These are phyloP conservation scores for Lachancea kluyveri DNA, from an alignment of 805 yeast species.

Conservation along the genomic window DNA sequence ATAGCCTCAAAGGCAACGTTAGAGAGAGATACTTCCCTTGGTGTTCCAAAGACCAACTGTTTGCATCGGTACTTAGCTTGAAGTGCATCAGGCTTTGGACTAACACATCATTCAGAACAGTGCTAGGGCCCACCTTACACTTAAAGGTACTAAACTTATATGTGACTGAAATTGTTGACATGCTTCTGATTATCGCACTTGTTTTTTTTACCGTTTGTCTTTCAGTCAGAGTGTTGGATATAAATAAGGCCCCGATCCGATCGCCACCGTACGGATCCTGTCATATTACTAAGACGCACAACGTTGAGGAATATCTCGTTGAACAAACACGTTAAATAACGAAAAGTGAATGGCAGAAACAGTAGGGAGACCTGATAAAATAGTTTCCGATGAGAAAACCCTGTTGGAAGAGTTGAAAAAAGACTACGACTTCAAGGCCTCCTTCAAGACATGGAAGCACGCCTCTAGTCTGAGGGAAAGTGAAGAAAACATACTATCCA, in stretches of 20 bases:
- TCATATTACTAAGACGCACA: too few species aligned
- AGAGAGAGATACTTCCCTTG: slow-evolving; percentile 31
- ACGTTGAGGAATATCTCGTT: too few species aligned
- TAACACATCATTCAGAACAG: slow-evolving; percentile 34
- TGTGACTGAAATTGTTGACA: slow-evolving; percentile 35
- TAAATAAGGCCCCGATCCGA: neutral
- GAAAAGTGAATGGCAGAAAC: neutral
- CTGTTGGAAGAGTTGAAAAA: slow-evolving; percentile 5
- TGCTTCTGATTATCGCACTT: slow-evolving; percentile 8
- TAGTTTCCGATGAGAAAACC: neutral
- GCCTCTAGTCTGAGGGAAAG: slow-evolving; percentile 31
- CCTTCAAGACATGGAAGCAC: slow-evolving; percentile 39
- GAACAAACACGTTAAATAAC: too few species aligned
- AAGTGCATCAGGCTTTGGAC: slow-evolving; percentile 33
- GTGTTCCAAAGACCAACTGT: slow-evolving; percentile 26
- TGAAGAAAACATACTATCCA: slow-evolving; percentile 47
- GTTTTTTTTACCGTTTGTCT: slow-evolving; percentile 1
- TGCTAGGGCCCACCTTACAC: slow-evolving; percentile 32
- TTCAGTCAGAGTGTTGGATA: neutral
- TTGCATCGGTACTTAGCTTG: slow-evolving; percentile 18
- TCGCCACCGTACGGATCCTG: neutral
- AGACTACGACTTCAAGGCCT: slow-evolving; percentile 25
- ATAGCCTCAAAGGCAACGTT: slow-evolving; percentile 38
- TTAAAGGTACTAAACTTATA: slow-evolving; percentile 32
- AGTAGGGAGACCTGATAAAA: neutral